Evolutionary conservation across 2,329 filamentous ascomycete species (phyloP).

Genomic region (Colletotrichum euphorbiae): DNA sequence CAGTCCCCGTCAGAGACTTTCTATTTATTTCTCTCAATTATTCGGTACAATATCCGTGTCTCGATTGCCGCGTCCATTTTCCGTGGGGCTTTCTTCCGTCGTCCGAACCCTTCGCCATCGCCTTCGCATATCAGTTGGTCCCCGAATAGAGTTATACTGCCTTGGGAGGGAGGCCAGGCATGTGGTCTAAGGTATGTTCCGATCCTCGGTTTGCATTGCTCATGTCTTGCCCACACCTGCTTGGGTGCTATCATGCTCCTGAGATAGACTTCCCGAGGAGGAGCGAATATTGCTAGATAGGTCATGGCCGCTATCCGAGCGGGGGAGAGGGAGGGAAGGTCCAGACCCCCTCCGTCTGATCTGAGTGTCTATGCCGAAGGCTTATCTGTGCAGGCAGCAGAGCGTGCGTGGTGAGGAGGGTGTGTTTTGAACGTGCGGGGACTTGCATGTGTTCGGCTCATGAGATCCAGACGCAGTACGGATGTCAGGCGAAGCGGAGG

Average conservation of each 20-base stretch:
- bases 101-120: too few relatives aligned
- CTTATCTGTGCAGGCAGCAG: neutral
- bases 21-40: too few relatives aligned
- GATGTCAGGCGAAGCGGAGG: too few relatives aligned
- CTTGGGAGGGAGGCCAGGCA: too few relatives aligned
- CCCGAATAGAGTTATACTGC: too few relatives aligned
- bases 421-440: neutral
- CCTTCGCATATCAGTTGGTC: too few relatives aligned
- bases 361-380: neutral
- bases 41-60: too few relatives aligned
- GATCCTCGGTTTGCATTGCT: conserved; percentile 10
- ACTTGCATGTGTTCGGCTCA: neutral
- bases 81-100: too few relatives aligned
- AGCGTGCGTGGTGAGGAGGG: neutral
- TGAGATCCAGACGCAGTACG: neutral
- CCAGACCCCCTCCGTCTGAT: conserved; percentile 2
- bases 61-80: too few relatives aligned
- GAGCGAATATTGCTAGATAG: neutral
- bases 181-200: neutral
- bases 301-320: neutral
- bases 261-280: conserved; percentile 6
- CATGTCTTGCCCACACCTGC: neutral
- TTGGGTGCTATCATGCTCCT: too few relatives aligned
- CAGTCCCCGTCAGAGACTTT: too few relatives aligned
- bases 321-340: neutral